Evolutionary conservation across 495 filamentous ascomycete species (phyloP), one percentile per base, ranked within the genome.

Genomic region (Rostrohypoxylon terebratum): DNA sequence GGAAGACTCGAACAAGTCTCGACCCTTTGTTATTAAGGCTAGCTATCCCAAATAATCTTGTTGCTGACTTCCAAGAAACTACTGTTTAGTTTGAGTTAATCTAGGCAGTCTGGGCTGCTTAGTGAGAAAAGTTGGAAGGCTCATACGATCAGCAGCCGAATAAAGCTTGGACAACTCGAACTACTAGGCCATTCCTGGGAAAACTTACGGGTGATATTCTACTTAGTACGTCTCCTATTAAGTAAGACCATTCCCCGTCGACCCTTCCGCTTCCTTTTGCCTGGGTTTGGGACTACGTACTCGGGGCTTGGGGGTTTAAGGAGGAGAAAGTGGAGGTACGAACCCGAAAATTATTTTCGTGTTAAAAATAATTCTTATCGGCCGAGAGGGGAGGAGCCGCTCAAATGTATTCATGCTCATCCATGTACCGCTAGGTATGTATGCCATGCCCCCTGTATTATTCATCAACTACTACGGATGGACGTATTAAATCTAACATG

Each of bases 321-420:
- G 28, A 23, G 51, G 44, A 9, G 59, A 62, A 31, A 40, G 50
- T 51, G n/a, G 59, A 62, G 28, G 42, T 36, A 21, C n/a, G 44
- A 44, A 69, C 54, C 42, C 57, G 65, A 68, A 47, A 57, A 68
- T 40, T 61, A 44, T 57, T 61, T 62, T 61, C 50, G 59, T 63
- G 42, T 54, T 18, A 57, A 48, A 63, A 59, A 59, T 60, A 57
- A 48, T 62, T 18, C 42, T 53, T 70, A 51, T 70, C 71, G 71
- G 71, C 71, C 66, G 71, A 74, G 66, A 63, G 71, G 71, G 62
- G 66, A 70, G 66, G 71, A 69, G 71, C 71, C 63, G 71, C 71
- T 57, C 59, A 36, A 28, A 2, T 28, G 18, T 59, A 59, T 33
- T 23, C 21, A 58, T 58, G 1, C 28, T 16, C 34, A 13, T 14